These are phyloP conservation scores for Trametes hirsuta DNA, from an alignment of 1,284 basidiomycete genomes.

Conservation along the genomic window DNA sequence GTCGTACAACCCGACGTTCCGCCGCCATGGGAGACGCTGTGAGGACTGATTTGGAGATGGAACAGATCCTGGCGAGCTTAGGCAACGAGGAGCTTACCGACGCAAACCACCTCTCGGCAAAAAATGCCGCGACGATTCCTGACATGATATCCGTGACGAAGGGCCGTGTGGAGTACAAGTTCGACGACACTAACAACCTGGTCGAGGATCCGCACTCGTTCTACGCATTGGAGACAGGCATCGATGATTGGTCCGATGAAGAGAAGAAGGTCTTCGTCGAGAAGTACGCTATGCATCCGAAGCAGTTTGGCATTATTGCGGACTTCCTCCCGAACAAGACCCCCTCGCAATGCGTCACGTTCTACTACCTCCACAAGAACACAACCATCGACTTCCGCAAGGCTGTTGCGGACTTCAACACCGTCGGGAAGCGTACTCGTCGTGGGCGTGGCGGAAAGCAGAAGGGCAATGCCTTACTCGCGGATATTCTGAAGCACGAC, in stretches of 20 bases:
- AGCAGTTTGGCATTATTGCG: constrained; percentile 93
- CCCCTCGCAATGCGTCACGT: constrained; percentile 87
- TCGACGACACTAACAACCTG: constrained; percentile 85
- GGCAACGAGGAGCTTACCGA: constrained; percentile 93
- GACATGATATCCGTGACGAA: constrained; percentile 85
- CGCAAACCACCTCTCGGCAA: constrained; percentile 83
- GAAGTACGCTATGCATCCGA: constrained; percentile 85
- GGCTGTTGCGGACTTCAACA: constrained; percentile 66
- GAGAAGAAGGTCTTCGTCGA: constrained; percentile 84
- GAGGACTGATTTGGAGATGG: constrained; percentile 94
- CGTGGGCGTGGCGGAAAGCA: constrained; percentile 66
- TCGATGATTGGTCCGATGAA: constrained; percentile 86
- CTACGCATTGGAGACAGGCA: constrained; percentile 72
- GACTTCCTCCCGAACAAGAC: constrained; percentile 85
- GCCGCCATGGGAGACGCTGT: constrained; percentile 87
- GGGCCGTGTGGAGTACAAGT: constrained; percentile 63
- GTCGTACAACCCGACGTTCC: constrained; percentile 75
- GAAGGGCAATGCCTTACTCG: constrained; percentile 75
- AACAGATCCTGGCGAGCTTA: constrained; percentile 92
- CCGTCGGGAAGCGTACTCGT: constrained; percentile 58
- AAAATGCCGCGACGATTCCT: constrained; percentile 89
- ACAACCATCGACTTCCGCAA: constrained; percentile 83
- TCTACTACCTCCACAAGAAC: constrained; percentile 97
- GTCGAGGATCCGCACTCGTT: constrained; percentile 82
- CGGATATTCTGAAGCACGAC: constrained; percentile 80